Evolutionary conservation across 495 filamentous ascomycete genomes (phyloP).

Genomic region (Physcia stellaris): DNA sequence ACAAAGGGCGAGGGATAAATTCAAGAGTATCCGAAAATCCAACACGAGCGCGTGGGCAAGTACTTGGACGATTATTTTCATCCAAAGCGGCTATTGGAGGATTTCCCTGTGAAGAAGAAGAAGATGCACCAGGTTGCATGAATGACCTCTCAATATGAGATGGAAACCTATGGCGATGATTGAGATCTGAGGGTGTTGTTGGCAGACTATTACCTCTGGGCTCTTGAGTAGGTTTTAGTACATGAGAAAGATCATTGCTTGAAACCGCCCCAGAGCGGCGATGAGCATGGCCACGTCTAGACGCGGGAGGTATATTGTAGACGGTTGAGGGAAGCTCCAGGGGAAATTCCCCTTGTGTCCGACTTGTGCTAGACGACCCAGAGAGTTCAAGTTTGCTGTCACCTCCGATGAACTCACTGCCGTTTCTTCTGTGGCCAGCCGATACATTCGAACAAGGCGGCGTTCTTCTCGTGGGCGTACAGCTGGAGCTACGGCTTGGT

Average conservation of each 20-base stretch:
- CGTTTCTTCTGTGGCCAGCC: conserved; percentile 54
- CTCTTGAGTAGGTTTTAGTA: conserved; percentile 45
- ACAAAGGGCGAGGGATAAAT: conserved; percentile 58
- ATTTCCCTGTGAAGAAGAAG: no score
- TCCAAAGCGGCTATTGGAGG: conserved; percentile 19
- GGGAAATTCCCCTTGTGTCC: conserved; percentile 46
- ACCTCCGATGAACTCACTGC: conserved; percentile 67
- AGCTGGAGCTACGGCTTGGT: no score
- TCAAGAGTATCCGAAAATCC: conserved; percentile 49
- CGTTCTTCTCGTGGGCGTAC: conserved; percentile 12
- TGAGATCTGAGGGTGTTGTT: conserved; percentile 43
- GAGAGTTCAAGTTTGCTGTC: conserved; percentile 46
- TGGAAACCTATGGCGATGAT: conserved; percentile 16
- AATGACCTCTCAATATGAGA: conserved; percentile 23
- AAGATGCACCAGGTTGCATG: no score
- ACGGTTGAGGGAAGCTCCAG: conserved; percentile 32
- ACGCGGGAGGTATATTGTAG: conserved; percentile 28
- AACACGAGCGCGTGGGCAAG: conserved; percentile 36
- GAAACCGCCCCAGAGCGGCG: conserved; percentile 78
- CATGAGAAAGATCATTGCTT: conserved; percentile 63
- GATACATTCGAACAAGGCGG: conserved; percentile 24
- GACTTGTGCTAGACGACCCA: conserved; percentile 45
- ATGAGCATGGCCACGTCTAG: conserved; percentile 64
- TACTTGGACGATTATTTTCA: conserved; percentile 3
- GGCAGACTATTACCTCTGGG: conserved; percentile 51